Evolutionary conservation across 495 filamentous ascomycete genomes (phyloP), one percentile per base, ranked within the genome.

Genomic region (Tuber umbilicatum): DNA sequence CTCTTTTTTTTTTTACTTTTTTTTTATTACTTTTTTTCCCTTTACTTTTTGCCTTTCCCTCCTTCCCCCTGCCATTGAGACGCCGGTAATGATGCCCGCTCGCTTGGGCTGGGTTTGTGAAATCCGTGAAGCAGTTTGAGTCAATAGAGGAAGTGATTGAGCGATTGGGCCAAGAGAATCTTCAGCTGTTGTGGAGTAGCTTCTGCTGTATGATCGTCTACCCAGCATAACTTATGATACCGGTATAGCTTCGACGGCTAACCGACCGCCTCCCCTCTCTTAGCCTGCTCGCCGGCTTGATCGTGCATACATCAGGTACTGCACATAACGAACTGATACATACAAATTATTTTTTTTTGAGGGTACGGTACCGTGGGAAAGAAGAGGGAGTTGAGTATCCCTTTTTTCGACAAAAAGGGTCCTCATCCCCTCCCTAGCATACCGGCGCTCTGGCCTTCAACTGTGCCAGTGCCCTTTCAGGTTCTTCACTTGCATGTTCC

Each of bases 241-340:
- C 27, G 27, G 75, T 50, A n/a, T n/a, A 70, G 64, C 74, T 45
- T 77, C 50, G 69, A 79, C 77, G 72, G 77, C 75, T 79, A 79
- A 72, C 77, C 77, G 77, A 78, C 77, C 75, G 77, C 75, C 78
- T 64, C 27, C 27, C 75, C 40, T 78, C 77, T 76, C 77, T 77
- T 75, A 72, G 74, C 70, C 73, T 75, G 75, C 73, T 60, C 72
- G 70, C 74, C 55, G 68, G 73, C 71, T 75, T 64, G 68, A 75
- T 69, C 73, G 71, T 73, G 77, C 77, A 45, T 76, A 64, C 76
- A 76, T 39, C 68, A 70, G 55, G 50, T 14, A 60, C 50, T 16
- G 50, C 10, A 60, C 50, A 31, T 60, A 9, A 9, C 50, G n/a
- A 60, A 64, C 55, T 64, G 55, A 64, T 64, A 64, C 55, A 64